Evolutionary conservation across 352 stramenopile species (phyloP), one percentile per base, ranked within the genome.

Genomic region (Globisporangium recalcitrans): DNA sequence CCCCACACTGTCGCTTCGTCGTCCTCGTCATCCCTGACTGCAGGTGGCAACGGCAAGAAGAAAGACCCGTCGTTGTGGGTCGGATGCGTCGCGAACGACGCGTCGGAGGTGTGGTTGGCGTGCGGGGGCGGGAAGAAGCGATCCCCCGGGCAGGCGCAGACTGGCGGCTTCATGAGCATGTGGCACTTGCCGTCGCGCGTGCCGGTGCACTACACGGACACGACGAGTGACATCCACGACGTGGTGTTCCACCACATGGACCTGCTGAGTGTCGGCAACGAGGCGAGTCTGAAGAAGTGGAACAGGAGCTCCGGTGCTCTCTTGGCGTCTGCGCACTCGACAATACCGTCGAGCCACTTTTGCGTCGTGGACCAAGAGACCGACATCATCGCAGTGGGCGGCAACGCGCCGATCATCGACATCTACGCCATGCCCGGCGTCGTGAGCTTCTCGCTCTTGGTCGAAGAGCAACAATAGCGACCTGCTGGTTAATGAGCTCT

Each of bases 391-490:
- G 83, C 81, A 11, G 73, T 90, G 11, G 83, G 83, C 1, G 83
- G 83, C 46, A 68, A 74, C 47, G 65, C 79, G 19, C 71, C 79
- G 0, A 52, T 78, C 0, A 85, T 92, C 57, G 79, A 92, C 62
- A 85, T 92, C 36, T 90, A 83, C 69, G 82, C 82, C 52, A 90
- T 92, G 80, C 77, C 83, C 0, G 83, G 83, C 51, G 83, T 92
- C 58, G 81, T 92, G 47, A 92, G 83, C 73, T 92, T 90, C 65
- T 90, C 83, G 49, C 69, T 92, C 16, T 53, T 86, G 51, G 73
- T 87, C 0, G 70, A 83, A n/a, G 57, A 53, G 16, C 19, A 26
- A 29, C n/a, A 27, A 44, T 22, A 38, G 34, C 16, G 22, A 24
- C 24, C 21, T 4, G 21, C 3, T 19, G 14, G 24, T 14, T 42